Evolutionary conservation across 768 basidiomycete species (phyloP), one percentile per base, ranked within the genome.

Genomic region (Lentinula raphanica): DNA sequence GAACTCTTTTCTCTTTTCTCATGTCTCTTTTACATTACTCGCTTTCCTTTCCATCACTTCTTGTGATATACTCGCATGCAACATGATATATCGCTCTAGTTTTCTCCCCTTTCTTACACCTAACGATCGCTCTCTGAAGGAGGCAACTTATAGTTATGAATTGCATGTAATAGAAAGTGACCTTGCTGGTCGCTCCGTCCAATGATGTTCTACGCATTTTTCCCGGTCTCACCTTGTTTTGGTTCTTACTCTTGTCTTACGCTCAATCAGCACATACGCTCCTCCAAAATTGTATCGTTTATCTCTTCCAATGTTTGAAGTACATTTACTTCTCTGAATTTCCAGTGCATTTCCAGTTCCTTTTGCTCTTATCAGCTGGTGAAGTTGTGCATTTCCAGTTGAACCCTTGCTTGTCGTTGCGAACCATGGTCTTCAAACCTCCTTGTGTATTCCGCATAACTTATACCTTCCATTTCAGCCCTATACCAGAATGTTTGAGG

Each of bases 41-140:
- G 46, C 49, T 55, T 56, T 59, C 59, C 59, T 55, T 44, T 32
- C 35, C 35, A n/a, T n/a, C n/a, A n/a, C 54, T 56, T 62, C 51
- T 58, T 49, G 53, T 40, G 29, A 40, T 53, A 27, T 53, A 60
- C 59, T 61, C 48, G 31, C 49, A 57, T 56, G 60, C 63, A 48
- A 51, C 50, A 56, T 46, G 35, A 73, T 65, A 17, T 15, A 39
- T 21, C 27, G 23, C 12, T 38, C 12, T 38, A 23, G 2, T 27
- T 39, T 68, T 58, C 65, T 68, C 58, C 66, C 68, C 66, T 63
- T 64, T 69, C 63, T 65, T 63, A 69, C 66, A 69, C 66, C 69
- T 69, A 62, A 65, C 65, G 62, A 74, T 69, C 69, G 79, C 81
- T 81, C 79, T 86, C 85, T 86, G 79, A 86, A 86, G 85, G 85